Percentiles rank a stretch among this genome's conserved stretches.
Conservation (phyloP, 768 basidiomycete species). For the Amanita pseudoporphyria region DNA sequence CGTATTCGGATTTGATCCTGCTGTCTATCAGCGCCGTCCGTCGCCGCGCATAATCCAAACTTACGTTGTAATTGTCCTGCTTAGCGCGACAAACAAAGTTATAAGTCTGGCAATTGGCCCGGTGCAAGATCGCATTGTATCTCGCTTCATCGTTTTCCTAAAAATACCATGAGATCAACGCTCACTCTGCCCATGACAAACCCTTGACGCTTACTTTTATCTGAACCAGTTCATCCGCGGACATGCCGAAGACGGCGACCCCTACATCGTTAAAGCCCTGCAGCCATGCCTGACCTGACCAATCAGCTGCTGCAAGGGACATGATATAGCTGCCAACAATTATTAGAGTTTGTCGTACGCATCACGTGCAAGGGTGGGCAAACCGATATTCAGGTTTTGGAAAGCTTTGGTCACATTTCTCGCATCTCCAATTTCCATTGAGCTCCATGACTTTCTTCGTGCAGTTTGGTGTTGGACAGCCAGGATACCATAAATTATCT, state of each 20-base stretch:
- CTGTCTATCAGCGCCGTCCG: neutral
- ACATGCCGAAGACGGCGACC: constrained; percentile 59
- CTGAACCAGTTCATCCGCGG: constrained; percentile 69
- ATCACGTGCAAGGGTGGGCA: constrained; percentile 15
- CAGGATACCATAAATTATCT: constrained; percentile 81
- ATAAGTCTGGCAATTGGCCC: constrained; percentile 58
- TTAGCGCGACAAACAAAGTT: constrained; percentile 84
- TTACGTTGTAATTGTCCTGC: constrained; percentile 77
- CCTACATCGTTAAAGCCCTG: constrained; percentile 95
- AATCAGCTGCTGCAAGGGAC: constrained; percentile 81
- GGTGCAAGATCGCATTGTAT: constrained; percentile 50
- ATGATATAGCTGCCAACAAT: constrained; percentile 55
- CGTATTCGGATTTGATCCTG: constrained; percentile 79
- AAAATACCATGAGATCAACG: neutral
- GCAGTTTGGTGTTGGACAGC: constrained; percentile 72
- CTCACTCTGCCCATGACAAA: constrained; percentile 11
- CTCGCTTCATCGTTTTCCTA: constrained; percentile 53
- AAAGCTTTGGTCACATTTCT: constrained; percentile 77
- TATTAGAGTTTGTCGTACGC: neutral
- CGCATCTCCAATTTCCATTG: constrained; percentile 78
- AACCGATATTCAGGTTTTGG: constrained; percentile 75
- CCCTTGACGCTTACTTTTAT: constrained; percentile 43
- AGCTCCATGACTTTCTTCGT: constrained; percentile 81
- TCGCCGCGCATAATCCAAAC: constrained; percentile 16
- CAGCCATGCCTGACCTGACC: constrained; percentile 84